These are phyloP conservation scores for Rubroboletus pulcherrimus DNA, from an alignment of 768 basidiomycete genomes.

Conservation along the genomic window DNA sequence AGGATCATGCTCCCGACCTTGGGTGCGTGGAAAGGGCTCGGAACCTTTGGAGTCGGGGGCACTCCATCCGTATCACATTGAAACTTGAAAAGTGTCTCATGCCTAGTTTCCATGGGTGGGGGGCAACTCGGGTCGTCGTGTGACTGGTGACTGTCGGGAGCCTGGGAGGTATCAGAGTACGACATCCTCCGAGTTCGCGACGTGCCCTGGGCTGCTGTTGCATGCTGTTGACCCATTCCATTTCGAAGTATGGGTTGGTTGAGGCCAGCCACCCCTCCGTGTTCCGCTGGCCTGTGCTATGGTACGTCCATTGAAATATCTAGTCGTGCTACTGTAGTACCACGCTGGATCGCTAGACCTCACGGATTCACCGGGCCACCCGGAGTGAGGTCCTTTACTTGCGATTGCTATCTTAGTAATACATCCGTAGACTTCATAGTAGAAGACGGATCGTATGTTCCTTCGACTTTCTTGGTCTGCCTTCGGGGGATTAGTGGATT, in stretches of 20 bases:
- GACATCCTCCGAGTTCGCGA: not conserved
- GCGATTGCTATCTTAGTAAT: not conserved
- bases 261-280: not conserved
- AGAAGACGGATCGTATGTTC: not conserved
- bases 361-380: not conserved
- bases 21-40: not conserved
- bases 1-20: not conserved
- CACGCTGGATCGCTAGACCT: not conserved
- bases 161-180: not conserved
- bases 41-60: not conserved
- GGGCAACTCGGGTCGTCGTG: too few species aligned
- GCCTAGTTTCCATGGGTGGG: not conserved
- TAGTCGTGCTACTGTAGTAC: not conserved
- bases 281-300: not conserved
- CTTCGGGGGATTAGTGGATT: not conserved
- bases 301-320: not conserved
- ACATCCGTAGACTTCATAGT: not conserved
- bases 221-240: not conserved
- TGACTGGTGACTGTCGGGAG: not conserved
- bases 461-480: not conserved
- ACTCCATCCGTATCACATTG: not conserved
- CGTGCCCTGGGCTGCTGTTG: not conserved
- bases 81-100: not conserved
- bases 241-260: not conserved
- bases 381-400: not conserved